Base-by-base conservation (phyloP, 2,329 filamentous ascomycete genomes). In the Colletotrichum lentis region DNA sequence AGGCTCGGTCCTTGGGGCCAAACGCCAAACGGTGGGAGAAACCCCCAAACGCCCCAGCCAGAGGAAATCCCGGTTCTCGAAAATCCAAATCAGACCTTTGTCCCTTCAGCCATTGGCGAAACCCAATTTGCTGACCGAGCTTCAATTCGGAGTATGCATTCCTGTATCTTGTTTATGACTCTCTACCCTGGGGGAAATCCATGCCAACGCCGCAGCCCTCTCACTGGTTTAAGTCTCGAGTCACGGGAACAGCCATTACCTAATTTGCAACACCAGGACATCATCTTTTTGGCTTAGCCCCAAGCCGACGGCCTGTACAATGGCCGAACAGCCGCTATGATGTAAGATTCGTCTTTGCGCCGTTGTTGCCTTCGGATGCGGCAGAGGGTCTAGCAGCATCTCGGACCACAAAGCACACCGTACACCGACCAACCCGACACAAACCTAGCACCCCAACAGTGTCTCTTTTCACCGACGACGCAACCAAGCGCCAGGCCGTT, bases 21-120 rank as follows among this genome's bases (percentile, higher is more conserved):
- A 39, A 39, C 44, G 31, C 39, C 61, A 59, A 65, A 65, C 59
- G 14, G 59, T 67, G 53, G 64, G 64, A 64, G 60, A 63, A 63
- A 50, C 5, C 43, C 35, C 57, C 18, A n/a, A 20, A n/a, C 4
- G 46, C 20, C 35, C 35, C 54, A 41, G 7, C 49, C 27, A 39
- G 24, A 37, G 49, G 24, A 18, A n/a, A 22, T 7, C 46, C 14
- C 22, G 18, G 3, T n/a, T 22, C 27, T 24, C 31, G 8, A 35
- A 7, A 35, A 35, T 35, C 31, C 31, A 35, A 10, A 35, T 7
- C 35, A 55, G 43, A 56, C 53, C 53, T 43, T 27, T 12, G 16
- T 56, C 37, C 53, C 6, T 58, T 14, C 43, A 46, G 43, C 55
- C 55, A 47, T 47, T 59, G 43, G 55, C 35, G 50, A 55, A 47